Conservation (phyloP, 805 yeast species). For the Pichia deserticola region DNA sequence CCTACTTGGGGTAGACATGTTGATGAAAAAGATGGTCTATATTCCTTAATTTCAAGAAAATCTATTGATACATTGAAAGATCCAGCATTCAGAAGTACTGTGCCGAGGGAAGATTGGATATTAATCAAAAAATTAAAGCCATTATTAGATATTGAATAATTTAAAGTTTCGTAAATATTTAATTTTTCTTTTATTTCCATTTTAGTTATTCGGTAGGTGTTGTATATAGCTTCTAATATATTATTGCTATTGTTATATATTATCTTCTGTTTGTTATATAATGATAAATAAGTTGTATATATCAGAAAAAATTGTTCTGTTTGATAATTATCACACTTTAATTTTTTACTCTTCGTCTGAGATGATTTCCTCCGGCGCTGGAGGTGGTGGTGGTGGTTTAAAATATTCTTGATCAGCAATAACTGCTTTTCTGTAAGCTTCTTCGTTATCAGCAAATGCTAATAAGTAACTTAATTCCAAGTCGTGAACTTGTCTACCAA, state of each 20-base stretch:
- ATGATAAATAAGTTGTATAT: too few species aligned
- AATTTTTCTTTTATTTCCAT: not conserved
- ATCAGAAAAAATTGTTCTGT: not conserved
- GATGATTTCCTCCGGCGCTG: constrained; percentile 10
- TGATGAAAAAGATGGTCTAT: constrained; percentile 83
- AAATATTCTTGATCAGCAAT: constrained; percentile 58
- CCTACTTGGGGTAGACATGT: constrained; percentile 99
- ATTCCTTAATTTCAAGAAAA: constrained; percentile 83
- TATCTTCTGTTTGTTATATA: too few species aligned
- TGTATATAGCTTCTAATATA: not conserved
- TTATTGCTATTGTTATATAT: too few species aligned
- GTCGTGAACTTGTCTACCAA: constrained; percentile 93
- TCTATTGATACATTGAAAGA: constrained; percentile 97
- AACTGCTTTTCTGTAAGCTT: constrained; percentile 40
- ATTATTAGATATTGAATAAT: constrained; percentile 60
- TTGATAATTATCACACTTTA: too few species aligned
- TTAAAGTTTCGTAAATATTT: not conserved
- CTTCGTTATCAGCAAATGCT: constrained; percentile 62
- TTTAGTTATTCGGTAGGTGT: too few species aligned
- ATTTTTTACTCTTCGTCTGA: constrained; percentile 11
- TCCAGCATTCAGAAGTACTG: constrained; percentile 93
- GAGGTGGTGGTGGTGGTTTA: constrained; percentile 30
- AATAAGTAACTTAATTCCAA: constrained; percentile 79
- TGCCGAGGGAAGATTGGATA: constrained; percentile 93
- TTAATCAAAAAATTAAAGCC: constrained; percentile 83